Base-by-base conservation (phyloP, 129 eudicot genomes). In the Lonicera japonica region DNA sequence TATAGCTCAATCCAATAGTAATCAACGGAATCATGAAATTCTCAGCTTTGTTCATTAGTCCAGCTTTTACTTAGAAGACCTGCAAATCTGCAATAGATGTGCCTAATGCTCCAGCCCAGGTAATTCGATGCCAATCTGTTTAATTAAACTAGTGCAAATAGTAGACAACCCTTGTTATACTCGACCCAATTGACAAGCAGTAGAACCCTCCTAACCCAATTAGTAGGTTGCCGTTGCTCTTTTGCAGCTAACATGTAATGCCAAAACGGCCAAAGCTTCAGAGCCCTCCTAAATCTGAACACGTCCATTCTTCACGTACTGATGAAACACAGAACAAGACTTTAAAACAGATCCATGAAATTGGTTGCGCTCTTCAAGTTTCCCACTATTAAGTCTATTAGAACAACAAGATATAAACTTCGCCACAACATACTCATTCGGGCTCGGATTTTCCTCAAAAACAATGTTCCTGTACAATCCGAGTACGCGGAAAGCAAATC, bases 41-140 rank as follows among this genome's bases (percentile, higher is more conserved):
- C 60, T 73, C 77, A 10, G 89, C 89, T 70, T 82, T 81, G 24
- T 67, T 64, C 17, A 82, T 75, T 66, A 66, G 67, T 19, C 88
- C 88, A 14, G 83, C 86, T n/a, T 73, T 83, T 75, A 43, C 88
- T 56, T 39, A 82, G 68, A 65, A 86, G 83, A 59, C 86, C 86
- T 19, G 82, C 71, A 40, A n/a, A n/a, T n/a, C n/a, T n/a, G n/a
- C n/a, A n/a, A n/a, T n/a, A 86, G 71, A 60, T 86, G 82, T 8
- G 86, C 79, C 52, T 86, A 76, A 60, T 82, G 94, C 81, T 82
- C 95, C 70, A 86, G 68, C 52, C 77, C 77, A 13, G 88, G 88
- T n/a, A n/a, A n/a, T 59, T 82, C 63, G 11, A 85, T 54, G 5
- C 81, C 81, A 54, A 58, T 63, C 13, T 79, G 74, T 23, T 63